These are phyloP conservation scores for Sporisorium scitamineum DNA, from an alignment of 1,284 basidiomycete genomes.

Conservation along the genomic window DNA sequence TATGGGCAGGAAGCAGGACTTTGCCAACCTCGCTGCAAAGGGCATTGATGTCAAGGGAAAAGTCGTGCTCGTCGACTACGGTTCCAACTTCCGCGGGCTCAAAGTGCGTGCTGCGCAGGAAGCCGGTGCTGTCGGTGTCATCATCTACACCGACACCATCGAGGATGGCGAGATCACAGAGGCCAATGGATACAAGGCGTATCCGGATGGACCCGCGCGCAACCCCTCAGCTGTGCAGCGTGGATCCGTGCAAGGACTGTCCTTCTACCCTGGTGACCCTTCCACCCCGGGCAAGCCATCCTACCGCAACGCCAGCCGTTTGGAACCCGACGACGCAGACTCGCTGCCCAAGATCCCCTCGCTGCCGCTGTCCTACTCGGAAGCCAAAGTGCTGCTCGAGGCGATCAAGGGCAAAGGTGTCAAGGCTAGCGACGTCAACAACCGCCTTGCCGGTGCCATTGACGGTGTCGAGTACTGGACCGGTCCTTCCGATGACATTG, in stretches of 20 bases:
- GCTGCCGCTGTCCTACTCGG: conserved; percentile 74
- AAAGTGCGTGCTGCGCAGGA: conserved; percentile 85
- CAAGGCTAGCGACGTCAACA: conserved; percentile 75
- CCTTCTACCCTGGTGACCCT: conserved; percentile 83
- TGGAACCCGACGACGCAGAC: conserved; percentile 72
- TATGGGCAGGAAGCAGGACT: conserved; percentile 84
- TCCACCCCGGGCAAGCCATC: conserved; percentile 88
- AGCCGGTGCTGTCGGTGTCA: conserved; percentile 75
- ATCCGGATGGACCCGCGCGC: conserved; percentile 88
- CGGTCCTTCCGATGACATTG: conserved; percentile 67
- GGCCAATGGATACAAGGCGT: conserved; percentile 74
- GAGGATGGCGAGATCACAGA: conserved; percentile 87
- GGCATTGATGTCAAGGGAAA: conserved; percentile 83
- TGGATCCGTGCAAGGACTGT: conserved; percentile 83
- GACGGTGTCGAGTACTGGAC: conserved; percentile 72
- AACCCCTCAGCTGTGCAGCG: conserved; percentile 80
- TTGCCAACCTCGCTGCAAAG: conserved; percentile 71
- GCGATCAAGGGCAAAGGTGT: conserved; percentile 70
- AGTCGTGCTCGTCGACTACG: conserved; percentile 87
- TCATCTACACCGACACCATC: conserved; percentile 88
- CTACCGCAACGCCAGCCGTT: conserved; percentile 83
- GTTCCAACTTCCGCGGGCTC: conserved; percentile 83
- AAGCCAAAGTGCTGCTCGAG: conserved; percentile 72
- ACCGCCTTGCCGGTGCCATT: conserved; percentile 72
- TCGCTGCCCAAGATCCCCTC: conserved; percentile 87